Evolutionary conservation across 371 early-diverging fungal genomes (phyloP).

Genomic region (Apophysomyces sp.): DNA sequence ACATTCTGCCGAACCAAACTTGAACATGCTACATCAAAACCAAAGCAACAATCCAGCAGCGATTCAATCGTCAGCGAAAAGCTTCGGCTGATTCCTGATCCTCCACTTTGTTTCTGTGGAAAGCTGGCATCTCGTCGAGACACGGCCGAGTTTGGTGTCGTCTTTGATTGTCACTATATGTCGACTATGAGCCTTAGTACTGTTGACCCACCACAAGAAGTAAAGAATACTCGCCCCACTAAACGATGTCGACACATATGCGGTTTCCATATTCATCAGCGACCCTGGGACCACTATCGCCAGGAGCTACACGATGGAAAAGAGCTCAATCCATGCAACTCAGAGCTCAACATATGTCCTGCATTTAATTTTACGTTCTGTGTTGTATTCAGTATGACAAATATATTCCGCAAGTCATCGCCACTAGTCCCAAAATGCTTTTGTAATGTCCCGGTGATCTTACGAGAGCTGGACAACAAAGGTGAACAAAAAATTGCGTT

Average conservation of each 20-base stretch:
- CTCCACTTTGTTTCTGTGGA: slow-evolving; percentile 37
- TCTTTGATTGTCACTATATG: slow-evolving; percentile 32
- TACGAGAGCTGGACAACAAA: neutral
- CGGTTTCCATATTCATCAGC: slow-evolving; percentile 50
- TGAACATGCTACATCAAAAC: neutral
- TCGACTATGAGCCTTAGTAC: neutral
- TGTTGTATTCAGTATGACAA: slow-evolving; percentile 24
- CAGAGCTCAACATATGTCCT: slow-evolving; percentile 37
- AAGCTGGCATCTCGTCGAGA: slow-evolving; percentile 20
- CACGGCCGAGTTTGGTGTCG: slow-evolving; percentile 22
- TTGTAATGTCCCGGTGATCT: slow-evolving; percentile 9
- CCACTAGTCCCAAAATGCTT: slow-evolving; percentile 15
- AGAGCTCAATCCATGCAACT: slow-evolving; percentile 17
- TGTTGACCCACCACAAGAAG: neutral
- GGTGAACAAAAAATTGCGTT: slow-evolving; percentile 14
- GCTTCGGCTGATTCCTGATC: slow-evolving; percentile 12
- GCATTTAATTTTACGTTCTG: slow-evolving; percentile 49
- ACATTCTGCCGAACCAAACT: neutral
- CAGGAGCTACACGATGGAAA: slow-evolving; percentile 3
- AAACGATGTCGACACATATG: slow-evolving; percentile 32
- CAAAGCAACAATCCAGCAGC: neutral
- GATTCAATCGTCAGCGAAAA: slow-evolving; percentile 6
- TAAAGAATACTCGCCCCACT: neutral
- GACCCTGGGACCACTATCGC: slow-evolving; percentile 29
- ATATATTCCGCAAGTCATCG: slow-evolving; percentile 6